phyloP scores from a whole-genome alignment of 805 yeast species.

The Wickerhamiella spandovensis region DNA sequence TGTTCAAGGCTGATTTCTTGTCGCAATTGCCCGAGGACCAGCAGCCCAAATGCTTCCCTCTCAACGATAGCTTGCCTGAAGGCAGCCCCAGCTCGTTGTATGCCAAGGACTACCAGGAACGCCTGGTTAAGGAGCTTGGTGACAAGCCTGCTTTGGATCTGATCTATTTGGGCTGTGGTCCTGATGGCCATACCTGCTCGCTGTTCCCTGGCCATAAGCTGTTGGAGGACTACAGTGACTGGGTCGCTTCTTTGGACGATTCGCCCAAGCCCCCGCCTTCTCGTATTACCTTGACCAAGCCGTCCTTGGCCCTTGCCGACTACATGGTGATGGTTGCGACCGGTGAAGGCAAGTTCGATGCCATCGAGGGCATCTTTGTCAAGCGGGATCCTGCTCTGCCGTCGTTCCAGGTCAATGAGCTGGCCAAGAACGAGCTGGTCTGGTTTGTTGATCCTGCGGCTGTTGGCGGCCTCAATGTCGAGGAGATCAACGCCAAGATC shows the following conservation, averaged over 20 bases:
- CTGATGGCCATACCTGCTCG: conserved; percentile 93
- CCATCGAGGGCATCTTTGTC: conserved; percentile 56
- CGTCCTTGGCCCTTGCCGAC: conserved; percentile 43
- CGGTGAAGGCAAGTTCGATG: conserved; percentile 69
- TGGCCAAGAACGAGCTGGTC: conserved; percentile 35
- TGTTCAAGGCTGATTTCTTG: conserved; percentile 53
- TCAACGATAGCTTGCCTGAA: conserved; percentile 49
- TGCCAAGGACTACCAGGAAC: conserved; percentile 48
- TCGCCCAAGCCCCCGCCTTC: conserved; percentile 90
- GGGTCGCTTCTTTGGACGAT: conserved; percentile 55
- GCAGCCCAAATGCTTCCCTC: conserved; percentile 14
- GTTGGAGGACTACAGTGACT: conserved; percentile 38
- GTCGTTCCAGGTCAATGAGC: conserved; percentile 55
- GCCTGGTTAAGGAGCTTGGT: conserved; percentile 38
- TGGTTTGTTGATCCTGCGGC: conserved; percentile 88
- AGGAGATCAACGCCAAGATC: not conserved
- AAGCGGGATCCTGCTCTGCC: conserved; percentile 36
- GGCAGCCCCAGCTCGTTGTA: conserved; percentile 40
- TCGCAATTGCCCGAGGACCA: conserved; percentile 24
- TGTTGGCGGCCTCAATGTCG: conserved; percentile 30
- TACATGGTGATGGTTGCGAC: conserved; percentile 74
- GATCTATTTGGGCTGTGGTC: conserved; percentile 79
- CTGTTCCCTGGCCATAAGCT: conserved; percentile 74
- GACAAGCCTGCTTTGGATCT: conserved; percentile 36
- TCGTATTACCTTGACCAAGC: conserved; percentile 80